A percentile compares a stretch with the other conserved stretches of the same genome.
Conservation (phyloP, 2,329 filamentous ascomycete species). For the Ophiostoma sp. region DNA sequence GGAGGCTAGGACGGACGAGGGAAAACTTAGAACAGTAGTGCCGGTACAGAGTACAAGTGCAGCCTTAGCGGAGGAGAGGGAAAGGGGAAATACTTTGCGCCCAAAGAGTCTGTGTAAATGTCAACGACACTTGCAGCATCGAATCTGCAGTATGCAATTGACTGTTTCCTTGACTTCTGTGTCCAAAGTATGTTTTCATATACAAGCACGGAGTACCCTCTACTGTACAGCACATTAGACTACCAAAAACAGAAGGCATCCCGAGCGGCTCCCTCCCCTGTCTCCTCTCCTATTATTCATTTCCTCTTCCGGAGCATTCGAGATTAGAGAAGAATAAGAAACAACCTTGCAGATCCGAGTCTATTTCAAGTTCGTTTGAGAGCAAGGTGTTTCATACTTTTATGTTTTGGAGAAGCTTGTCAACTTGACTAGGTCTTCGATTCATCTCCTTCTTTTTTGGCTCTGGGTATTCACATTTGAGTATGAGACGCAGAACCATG, state of each 20-base stretch:
- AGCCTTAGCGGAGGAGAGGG: not conserved
- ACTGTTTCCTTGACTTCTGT: not conserved
- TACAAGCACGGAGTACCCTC: too few species aligned
- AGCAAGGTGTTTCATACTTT: not conserved
- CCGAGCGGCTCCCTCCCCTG: not conserved
- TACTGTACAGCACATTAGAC: not conserved
- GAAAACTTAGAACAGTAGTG: not conserved
- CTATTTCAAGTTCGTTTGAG: not conserved
- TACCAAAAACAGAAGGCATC: not conserved
- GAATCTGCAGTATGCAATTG: not conserved
- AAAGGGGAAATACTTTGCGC: not conserved
- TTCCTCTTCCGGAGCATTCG: not conserved
- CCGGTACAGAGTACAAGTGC: not conserved
- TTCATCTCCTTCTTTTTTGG: not conserved
- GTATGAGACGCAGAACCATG: too few species aligned
- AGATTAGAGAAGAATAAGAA: not conserved
- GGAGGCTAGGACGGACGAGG: not conserved
- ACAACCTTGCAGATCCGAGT: not conserved
- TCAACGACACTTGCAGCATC: not conserved
- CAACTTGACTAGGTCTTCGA: too few species aligned
- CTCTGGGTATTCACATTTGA: too few species aligned
- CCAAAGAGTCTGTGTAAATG: too few species aligned
- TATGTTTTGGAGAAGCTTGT: too few species aligned
- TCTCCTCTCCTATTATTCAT: not conserved
- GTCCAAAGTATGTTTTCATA: too few species aligned